Percentiles rank a stretch among this genome's conserved stretches.
These are phyloP conservation scores for Lasiosphaeria hispida DNA, from an alignment of 495 filamentous ascomycete species.

Conservation along the genomic window DNA sequence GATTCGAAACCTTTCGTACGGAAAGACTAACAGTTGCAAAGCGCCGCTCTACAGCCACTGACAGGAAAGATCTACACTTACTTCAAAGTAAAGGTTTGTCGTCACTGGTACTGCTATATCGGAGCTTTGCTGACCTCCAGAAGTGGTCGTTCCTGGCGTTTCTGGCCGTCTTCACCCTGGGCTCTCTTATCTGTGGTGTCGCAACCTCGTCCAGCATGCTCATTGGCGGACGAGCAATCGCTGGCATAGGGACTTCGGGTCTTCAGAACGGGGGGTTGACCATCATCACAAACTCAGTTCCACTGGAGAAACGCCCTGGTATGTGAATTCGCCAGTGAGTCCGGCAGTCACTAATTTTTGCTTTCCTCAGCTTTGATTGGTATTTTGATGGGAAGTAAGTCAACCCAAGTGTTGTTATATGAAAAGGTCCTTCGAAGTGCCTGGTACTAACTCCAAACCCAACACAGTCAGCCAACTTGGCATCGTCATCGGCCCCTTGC, in stretches of 20 bases:
- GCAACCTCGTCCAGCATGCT: constrained; percentile 43
- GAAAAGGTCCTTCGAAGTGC: too few species aligned
- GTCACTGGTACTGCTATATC: too few species aligned
- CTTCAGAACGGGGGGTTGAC: constrained; percentile 49
- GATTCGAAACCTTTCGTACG: too few species aligned
- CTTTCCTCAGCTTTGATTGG: constrained; percentile 16
- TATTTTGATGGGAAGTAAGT: constrained; percentile 29
- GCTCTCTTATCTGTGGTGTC: constrained; percentile 50
- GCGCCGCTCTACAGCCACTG: constrained; percentile 26
- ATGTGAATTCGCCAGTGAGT: neutral
- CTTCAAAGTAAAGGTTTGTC: constrained; percentile 30
- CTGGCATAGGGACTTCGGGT: constrained; percentile 43
- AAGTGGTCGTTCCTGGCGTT: constrained; percentile 33
- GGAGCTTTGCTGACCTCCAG: neutral
- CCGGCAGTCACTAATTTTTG: neutral
- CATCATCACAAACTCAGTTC: constrained; percentile 38
- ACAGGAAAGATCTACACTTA: constrained; percentile 41
- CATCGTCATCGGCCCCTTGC: constrained; percentile 45
- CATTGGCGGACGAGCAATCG: constrained; percentile 50
- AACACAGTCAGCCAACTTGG: constrained; percentile 22
- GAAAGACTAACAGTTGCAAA: neutral
- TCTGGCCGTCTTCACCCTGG: constrained; percentile 42
- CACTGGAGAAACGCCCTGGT: constrained; percentile 38
- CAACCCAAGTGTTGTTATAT: neutral
- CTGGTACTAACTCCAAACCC: too few species aligned